Conservation (phyloP, 2,329 filamentous ascomycete species). For the Didymella arachidicola region DNA sequence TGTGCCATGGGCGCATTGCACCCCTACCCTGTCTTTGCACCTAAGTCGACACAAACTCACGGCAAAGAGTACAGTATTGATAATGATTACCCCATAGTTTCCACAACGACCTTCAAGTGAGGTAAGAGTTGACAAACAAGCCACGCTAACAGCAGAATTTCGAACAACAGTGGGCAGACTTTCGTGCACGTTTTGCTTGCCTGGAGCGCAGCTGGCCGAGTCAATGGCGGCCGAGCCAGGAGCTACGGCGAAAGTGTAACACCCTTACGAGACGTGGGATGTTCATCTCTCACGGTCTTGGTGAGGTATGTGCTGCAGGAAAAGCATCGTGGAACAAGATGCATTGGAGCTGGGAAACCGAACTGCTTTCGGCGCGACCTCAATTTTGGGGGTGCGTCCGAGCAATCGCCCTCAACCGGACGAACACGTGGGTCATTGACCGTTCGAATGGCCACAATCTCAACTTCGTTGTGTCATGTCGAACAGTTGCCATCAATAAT, state of each 20-base stretch:
- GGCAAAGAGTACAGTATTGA: constrained; percentile 11
- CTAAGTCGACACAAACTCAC: neutral
- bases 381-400: neutral
- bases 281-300: constrained; percentile 6
- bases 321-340: neutral
- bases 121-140: constrained; percentile 26
- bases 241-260: constrained; percentile 29
- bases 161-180: constrained; percentile 25
- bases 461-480: neutral
- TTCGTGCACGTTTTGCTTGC: constrained; percentile 25
- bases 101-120: constrained; percentile 18
- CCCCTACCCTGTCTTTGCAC: constrained; percentile 9
- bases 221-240: constrained; percentile 20
- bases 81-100: constrained; percentile 26
- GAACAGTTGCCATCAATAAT: neutral
- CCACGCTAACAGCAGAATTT: constrained; percentile 33
- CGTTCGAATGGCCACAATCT: neutral
- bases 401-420: constrained; percentile 2
- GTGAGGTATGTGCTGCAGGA: constrained; percentile 1
- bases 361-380: constrained; percentile 3
- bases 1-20: constrained; percentile 8
- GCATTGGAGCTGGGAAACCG: neutral
- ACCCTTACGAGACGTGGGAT: constrained; percentile 46
- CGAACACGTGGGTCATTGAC: constrained; percentile 17
- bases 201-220: constrained; percentile 17